Evolutionary conservation across 1,284 basidiomycete genomes (phyloP).

Genomic region (Tremellales sp.): DNA sequence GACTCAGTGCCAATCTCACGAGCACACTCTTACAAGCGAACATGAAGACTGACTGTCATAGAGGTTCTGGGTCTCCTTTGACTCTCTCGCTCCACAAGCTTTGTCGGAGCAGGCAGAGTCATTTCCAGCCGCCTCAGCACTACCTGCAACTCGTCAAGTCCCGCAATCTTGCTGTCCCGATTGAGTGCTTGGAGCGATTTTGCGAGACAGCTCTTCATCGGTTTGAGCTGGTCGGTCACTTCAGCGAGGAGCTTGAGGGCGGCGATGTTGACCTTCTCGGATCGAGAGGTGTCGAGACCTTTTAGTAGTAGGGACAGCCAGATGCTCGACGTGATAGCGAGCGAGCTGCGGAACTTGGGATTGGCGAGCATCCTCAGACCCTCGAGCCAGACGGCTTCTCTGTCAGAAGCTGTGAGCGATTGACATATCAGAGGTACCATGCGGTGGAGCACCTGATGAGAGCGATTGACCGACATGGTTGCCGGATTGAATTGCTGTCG

Average conservation of each 20-base stretch:
- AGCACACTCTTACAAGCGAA: not conserved
- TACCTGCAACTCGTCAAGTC: not conserved
- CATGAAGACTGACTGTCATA: not conserved
- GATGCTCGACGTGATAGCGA: conserved; percentile 29
- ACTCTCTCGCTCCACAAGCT: too few relatives aligned
- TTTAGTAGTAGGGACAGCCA: conserved; percentile 35
- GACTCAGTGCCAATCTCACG: not conserved
- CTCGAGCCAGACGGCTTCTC: conserved; percentile 29
- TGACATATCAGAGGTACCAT: conserved; percentile 39
- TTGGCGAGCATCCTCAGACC: conserved; percentile 24
- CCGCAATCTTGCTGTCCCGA: conserved; percentile 1
- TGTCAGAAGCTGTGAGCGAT: conserved; percentile 23
- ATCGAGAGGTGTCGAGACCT: conserved; percentile 18
- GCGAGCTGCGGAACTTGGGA: conserved; percentile 25
- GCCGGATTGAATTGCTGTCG: not conserved
- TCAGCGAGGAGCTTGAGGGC: conserved; percentile 19
- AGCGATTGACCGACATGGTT: conserved; percentile 20
- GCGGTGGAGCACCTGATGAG: conserved; percentile 30
- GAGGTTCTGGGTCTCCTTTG: not conserved
- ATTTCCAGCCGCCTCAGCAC: conserved; percentile 10
- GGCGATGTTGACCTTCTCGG: conserved; percentile 17
- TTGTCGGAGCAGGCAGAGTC: conserved; percentile 1
- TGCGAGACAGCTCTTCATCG: conserved; percentile 33
- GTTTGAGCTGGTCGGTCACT: conserved; percentile 25
- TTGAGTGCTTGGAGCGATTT: conserved; percentile 25